A percentile compares a stretch with the other conserved stretches of the same genome.
Conservation (phyloP, 768 basidiomycete genomes). For the Dacryopinax spathularia region DNA sequence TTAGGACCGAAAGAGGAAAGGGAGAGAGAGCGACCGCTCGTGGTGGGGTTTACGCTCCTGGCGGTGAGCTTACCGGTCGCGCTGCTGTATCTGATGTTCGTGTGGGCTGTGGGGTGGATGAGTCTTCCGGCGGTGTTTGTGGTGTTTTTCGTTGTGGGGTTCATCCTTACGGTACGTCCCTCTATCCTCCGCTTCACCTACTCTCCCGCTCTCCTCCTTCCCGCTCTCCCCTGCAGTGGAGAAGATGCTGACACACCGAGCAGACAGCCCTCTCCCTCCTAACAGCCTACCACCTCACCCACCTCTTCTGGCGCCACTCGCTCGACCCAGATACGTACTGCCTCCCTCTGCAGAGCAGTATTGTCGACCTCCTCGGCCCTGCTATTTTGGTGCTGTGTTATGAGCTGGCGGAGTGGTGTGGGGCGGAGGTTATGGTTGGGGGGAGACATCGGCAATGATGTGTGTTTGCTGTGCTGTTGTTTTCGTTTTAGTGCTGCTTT, state of each 20-base stretch:
- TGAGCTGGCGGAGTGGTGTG: constrained; percentile 41
- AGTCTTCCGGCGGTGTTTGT: constrained; percentile 54
- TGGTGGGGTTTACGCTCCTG: constrained; percentile 57
- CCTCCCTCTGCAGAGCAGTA: constrained; percentile 78
- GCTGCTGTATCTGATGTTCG: constrained; percentile 52
- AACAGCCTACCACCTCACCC: constrained; percentile 51
- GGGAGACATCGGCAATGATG: neutral
- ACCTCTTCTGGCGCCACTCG: constrained; percentile 60
- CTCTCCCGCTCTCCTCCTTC: neutral
- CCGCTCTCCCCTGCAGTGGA: neutral
- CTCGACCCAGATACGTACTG: constrained; percentile 88
- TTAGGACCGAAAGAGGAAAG: neutral
- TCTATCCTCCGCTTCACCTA: neutral
- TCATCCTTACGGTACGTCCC: constrained; percentile 57
- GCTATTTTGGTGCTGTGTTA: constrained; percentile 64
- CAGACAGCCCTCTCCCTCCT: constrained; percentile 60
- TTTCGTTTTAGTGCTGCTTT: too few relatives aligned
- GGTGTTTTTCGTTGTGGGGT: constrained; percentile 51
- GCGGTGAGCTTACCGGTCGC: constrained; percentile 69
- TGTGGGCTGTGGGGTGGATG: constrained; percentile 64
- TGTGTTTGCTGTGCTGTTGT: neutral
- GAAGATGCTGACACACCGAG: neutral
- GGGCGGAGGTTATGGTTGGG: constrained; percentile 20
- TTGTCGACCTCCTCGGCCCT: constrained; percentile 77
- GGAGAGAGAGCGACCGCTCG: constrained; percentile 25